Percentiles rank a stretch among this genome's conserved stretches.
These are phyloP conservation scores for Pythium aquatile DNA, from an alignment of 352 stramenopile species.

Conservation along the genomic window DNA sequence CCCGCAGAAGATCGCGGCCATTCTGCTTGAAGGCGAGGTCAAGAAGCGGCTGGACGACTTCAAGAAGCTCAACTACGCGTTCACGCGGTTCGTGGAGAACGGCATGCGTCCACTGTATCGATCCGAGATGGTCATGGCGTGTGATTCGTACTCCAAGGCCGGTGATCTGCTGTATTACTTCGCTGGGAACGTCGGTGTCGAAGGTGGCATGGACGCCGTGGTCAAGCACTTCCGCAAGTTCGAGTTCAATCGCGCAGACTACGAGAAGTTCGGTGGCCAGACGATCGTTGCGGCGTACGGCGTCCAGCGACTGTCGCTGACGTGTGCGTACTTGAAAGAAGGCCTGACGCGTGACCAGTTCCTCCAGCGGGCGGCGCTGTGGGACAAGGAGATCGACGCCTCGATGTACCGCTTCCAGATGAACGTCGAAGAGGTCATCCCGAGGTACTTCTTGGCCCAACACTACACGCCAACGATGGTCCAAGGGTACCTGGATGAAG, in stretches of 20 bases:
- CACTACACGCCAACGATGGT: slow-evolving; percentile 3
- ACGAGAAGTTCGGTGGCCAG: slow-evolving; percentile 17
- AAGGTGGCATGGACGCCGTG: slow-evolving; percentile 3
- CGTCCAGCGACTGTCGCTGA: slow-evolving; percentile 11
- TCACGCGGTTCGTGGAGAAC: slow-evolving; percentile 11
- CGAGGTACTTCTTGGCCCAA: slow-evolving; percentile 6
- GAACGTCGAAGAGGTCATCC: slow-evolving; percentile 15
- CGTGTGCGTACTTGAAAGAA: slow-evolving; percentile 9
- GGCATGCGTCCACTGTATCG: slow-evolving; percentile 10
- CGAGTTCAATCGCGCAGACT: slow-evolving; percentile 1
- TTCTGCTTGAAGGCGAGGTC: slow-evolving; percentile 1
- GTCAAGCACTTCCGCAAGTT: slow-evolving; percentile 8
- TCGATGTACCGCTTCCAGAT: slow-evolving; percentile 8
- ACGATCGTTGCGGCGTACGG: slow-evolving; percentile 10
- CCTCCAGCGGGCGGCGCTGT: not conserved
- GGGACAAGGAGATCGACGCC: slow-evolving; percentile 10
- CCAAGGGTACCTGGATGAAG: not conserved
- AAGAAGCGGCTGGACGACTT: slow-evolving; percentile 7
- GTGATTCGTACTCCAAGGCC: slow-evolving; percentile 5
- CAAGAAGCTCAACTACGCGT: slow-evolving; percentile 21
- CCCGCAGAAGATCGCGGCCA: not conserved
- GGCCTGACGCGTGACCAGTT: slow-evolving; percentile 6
- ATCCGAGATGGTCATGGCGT: slow-evolving; percentile 3
- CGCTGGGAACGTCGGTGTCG: slow-evolving; percentile 6
- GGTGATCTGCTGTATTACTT: slow-evolving; percentile 12